These are phyloP conservation scores for Crithidia expoeki DNA, from an alignment of 208 protist genomes.

Conservation along the genomic window DNA sequence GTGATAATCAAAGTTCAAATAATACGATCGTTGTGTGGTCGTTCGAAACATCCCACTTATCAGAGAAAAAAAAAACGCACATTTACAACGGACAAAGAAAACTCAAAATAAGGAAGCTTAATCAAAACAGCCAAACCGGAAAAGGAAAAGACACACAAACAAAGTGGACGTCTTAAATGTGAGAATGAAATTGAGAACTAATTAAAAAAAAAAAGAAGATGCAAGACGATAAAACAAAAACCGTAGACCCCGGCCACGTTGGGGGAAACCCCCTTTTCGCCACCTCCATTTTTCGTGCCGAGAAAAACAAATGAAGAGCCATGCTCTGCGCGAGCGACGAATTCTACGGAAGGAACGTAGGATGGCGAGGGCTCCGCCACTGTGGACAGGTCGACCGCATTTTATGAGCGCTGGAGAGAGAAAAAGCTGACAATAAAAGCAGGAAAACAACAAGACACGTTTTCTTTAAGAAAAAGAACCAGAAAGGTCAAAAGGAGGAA, in stretches of 20 bases:
- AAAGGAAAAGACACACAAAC: too few relatives aligned
- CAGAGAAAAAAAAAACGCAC: neutral
- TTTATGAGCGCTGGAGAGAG: neutral
- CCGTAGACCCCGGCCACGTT: too few relatives aligned
- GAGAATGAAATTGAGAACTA: neutral
- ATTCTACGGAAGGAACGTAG: too few relatives aligned
- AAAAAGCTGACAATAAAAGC: neutral
- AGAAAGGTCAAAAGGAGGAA: conserved; percentile 24
- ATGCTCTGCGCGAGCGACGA: too few relatives aligned
- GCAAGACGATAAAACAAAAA: neutral
- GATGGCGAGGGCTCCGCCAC: too few relatives aligned
- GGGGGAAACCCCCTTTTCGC: too few relatives aligned
- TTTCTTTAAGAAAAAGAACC: conserved; percentile 11
- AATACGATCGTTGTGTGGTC: neutral
- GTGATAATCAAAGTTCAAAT: neutral
- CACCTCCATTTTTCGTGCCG: neutral
- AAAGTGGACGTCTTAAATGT: neutral
- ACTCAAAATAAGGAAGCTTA: neutral
- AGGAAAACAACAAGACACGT: neutral
- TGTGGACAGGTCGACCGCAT: neutral
- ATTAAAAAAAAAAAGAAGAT: conserved; percentile 1
- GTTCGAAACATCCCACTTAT: neutral
- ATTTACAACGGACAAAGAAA: neutral
- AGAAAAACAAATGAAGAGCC: neutral
- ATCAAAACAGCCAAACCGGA: neutral